Percentiles rank a stretch among this genome's conserved stretches.
These are phyloP conservation scores for Citrus australasica DNA, from an alignment of 345 rosid genomes.

Conservation along the genomic window DNA sequence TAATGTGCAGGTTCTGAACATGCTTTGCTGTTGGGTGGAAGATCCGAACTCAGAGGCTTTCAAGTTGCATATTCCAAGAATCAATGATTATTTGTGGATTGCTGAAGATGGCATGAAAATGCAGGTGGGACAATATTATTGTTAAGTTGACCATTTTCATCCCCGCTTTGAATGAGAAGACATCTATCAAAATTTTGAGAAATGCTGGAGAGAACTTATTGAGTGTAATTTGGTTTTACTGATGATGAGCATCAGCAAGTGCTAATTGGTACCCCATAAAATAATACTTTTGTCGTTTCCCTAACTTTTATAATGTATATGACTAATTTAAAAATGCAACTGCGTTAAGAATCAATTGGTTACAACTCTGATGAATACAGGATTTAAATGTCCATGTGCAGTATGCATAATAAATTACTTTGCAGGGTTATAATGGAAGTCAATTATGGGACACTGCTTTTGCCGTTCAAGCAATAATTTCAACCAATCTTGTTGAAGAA, in stretches of 20 bases:
- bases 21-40: slow-evolving; percentile 99
- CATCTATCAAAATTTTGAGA: not conserved
- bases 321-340: not conserved
- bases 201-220: slow-evolving; percentile 1
- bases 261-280: not conserved
- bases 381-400: slow-evolving; percentile 12
- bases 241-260: not conserved
- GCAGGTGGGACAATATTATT: slow-evolving; percentile 52
- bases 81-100: slow-evolving; percentile 84
- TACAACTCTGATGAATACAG: not conserved
- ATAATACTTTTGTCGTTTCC: not conserved
- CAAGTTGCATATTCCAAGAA: slow-evolving; percentile 83
- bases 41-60: slow-evolving; percentile 96
- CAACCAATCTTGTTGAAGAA: slow-evolving; percentile 68
- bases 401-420: slow-evolving; percentile 11
- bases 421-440: slow-evolving; percentile 97
- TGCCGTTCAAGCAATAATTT: slow-evolving; percentile 77
- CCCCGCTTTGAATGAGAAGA: not conserved
- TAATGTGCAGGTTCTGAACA: slow-evolving; percentile 72
- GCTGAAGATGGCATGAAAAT: slow-evolving; percentile 99
- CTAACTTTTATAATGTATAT: not conserved
- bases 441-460: slow-evolving; percentile 95
- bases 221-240: slow-evolving; percentile 1
- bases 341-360: not conserved
- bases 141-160: not conserved